These are phyloP conservation scores for Eremothecium gossypii DNA, from an alignment of 1,139 yeast genomes.

Conservation along the genomic window DNA sequence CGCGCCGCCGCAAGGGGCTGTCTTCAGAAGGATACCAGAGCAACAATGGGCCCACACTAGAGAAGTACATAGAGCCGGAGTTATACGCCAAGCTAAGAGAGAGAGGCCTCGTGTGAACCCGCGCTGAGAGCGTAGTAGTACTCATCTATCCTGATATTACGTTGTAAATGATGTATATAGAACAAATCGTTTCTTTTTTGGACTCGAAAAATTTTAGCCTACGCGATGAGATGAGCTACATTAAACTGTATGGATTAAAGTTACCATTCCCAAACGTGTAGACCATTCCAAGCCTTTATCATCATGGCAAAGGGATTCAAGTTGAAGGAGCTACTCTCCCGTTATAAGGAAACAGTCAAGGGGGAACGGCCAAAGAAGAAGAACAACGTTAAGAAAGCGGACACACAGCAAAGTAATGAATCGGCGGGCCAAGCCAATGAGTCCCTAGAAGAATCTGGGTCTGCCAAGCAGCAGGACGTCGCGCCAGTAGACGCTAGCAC, in stretches of 20 bases:
- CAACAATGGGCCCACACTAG: slow-evolving; percentile 66
- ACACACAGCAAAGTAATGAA: no score
- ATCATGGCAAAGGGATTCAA: slow-evolving; percentile 33
- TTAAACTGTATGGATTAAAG: not conserved
- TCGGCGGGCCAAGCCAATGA: no score
- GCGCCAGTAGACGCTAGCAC: no score
- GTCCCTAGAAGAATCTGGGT: no score
- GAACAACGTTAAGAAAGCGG: not conserved
- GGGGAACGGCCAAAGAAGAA: slow-evolving; percentile 13
- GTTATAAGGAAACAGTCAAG: slow-evolving; percentile 22
- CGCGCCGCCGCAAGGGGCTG: slow-evolving; percentile 78
- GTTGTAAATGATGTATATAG: no score
- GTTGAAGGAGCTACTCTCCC: slow-evolving; percentile 28
- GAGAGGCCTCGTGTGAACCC: slow-evolving; percentile 33
- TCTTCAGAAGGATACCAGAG: slow-evolving; percentile 47
- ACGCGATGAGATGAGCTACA: not conserved
- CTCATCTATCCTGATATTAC: no score
- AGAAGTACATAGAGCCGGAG: slow-evolving; percentile 59
- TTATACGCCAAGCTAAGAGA: slow-evolving; percentile 46
- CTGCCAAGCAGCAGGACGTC: no score
- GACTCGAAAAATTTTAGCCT: slow-evolving; percentile 1
- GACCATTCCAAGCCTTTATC: not conserved
- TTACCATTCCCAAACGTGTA: not conserved
- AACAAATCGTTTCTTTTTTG: not conserved
- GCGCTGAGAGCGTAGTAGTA: not conserved